Percentiles rank a stretch among this genome's conserved stretches.
These are phyloP conservation scores for Calcarisporium arbuscula DNA, from an alignment of 2,329 filamentous ascomycete species.

Conservation along the genomic window DNA sequence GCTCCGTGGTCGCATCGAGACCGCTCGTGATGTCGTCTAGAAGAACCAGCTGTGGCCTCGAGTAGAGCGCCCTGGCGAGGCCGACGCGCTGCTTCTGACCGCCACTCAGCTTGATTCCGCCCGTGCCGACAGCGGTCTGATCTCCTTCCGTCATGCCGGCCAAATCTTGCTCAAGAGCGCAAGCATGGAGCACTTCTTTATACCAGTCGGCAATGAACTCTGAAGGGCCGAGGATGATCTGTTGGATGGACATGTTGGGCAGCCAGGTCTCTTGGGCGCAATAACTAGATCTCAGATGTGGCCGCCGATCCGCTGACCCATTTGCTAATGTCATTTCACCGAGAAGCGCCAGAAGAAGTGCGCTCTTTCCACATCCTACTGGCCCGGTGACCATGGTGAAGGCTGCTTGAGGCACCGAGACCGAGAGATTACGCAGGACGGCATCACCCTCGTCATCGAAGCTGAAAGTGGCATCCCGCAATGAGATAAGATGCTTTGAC, in stretches of 20 bases:
- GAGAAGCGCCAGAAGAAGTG: constrained; percentile 27
- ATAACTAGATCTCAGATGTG: constrained; percentile 17
- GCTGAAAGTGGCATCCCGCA: no score
- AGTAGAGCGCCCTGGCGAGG: constrained; percentile 40
- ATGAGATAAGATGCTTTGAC: no score
- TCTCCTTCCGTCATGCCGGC: no score
- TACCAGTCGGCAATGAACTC: no score
- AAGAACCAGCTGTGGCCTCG: constrained; percentile 30
- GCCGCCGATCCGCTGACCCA: constrained; percentile 9
- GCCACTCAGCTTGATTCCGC: constrained; percentile 24
- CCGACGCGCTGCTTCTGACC: constrained; percentile 24
- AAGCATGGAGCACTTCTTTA: no score
- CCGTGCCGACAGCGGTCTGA: constrained; percentile 21
- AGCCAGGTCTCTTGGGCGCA: constrained; percentile 25
- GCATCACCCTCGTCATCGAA: no score
- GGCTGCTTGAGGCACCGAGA: no score
- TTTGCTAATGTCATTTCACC: constrained; percentile 18
- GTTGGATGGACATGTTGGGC: constrained; percentile 11
- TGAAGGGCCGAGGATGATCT: no score
- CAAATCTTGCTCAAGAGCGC: no score
- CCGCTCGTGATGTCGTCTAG: constrained; percentile 32
- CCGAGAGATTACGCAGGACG: no score
- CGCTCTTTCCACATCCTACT: constrained; percentile 29
- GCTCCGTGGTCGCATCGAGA: constrained; percentile 1
- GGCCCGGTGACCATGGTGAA: constrained; percentile 31